Percentiles rank a stretch among this genome's conserved stretches.
These are phyloP conservation scores for Achlya hypogyna DNA, from an alignment of 352 stramenopile genomes.

Conservation along the genomic window DNA sequence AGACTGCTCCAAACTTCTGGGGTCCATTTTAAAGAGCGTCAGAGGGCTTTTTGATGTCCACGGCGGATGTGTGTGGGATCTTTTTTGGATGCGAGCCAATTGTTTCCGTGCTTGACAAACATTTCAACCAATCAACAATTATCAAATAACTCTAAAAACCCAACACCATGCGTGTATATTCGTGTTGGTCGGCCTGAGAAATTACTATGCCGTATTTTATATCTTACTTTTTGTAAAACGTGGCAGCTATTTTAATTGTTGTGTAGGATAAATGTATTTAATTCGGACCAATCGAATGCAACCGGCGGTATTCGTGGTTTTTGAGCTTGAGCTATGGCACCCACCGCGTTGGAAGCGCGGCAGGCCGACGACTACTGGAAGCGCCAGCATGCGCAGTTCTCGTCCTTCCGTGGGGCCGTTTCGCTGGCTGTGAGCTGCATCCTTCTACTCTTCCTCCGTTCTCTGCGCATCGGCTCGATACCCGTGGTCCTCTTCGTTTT, in stretches of 20 bases:
- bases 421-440: neutral
- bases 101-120: too few species aligned
- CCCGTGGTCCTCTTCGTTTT: constrained; percentile 7
- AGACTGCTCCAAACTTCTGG: too few species aligned
- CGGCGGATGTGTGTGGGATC: too few species aligned
- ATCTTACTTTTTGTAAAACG: neutral
- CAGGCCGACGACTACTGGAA: neutral
- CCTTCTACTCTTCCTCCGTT: neutral
- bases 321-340: neutral
- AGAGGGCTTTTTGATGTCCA: too few species aligned
- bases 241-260: neutral
- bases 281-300: neutral
- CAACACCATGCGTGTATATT: too few species aligned
- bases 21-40: too few species aligned
- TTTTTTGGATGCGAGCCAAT: too few species aligned
- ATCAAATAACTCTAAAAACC: too few species aligned
- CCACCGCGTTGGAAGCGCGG: neutral
- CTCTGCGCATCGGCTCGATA: neutral
- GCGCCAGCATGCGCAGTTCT: constrained; percentile 8
- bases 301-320: neutral
- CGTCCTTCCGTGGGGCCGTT: constrained; percentile 4
- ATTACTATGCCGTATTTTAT: neutral
- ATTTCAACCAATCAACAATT: too few species aligned
- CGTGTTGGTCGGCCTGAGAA: too few species aligned
- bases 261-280: neutral